These are phyloP conservation scores for Aspergillus spinulosporus DNA, from an alignment of 2,329 filamentous ascomycete species.

Conservation along the genomic window DNA sequence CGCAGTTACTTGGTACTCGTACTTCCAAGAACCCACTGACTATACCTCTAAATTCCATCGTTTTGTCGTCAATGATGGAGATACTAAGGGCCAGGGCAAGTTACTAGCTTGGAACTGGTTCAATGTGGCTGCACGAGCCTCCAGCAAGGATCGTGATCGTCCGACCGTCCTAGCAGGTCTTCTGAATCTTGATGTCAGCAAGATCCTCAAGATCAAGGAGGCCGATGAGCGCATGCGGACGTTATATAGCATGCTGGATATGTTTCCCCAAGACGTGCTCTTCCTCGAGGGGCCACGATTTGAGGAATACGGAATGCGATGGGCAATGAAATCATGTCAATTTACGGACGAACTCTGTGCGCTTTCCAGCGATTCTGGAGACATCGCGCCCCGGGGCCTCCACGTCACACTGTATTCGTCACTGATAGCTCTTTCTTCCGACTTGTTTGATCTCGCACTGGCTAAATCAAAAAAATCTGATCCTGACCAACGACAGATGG, in stretches of 20 bases:
- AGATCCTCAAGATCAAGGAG: background rate
- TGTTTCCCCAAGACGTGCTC: background rate
- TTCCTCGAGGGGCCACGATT: background rate
- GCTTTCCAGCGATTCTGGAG: background rate
- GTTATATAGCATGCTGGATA: background rate
- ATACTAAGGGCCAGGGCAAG: background rate
- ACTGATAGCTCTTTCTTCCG: background rate
- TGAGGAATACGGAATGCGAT: background rate
- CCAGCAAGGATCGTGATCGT: background rate
- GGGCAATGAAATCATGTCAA: background rate
- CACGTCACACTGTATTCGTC: background rate
- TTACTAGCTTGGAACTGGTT: background rate
- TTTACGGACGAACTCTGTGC: background rate
- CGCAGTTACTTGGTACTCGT: background rate
- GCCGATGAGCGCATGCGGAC: background rate
- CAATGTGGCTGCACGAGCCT: slow-evolving; percentile 3
- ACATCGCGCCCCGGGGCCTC: background rate
- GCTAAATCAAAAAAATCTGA: background rate
- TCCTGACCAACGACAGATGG: background rate
- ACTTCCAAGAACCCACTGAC: background rate
- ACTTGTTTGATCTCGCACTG: background rate
- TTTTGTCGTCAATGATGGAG: background rate
- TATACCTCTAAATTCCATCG: background rate
- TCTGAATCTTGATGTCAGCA: background rate
- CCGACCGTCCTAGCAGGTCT: background rate